A percentile compares a stretch with the other conserved stretches of the same genome.
phyloP scores from a whole-genome alignment of 768 basidiomycete species.

The Phlebiopsis flavidoalba region DNA sequence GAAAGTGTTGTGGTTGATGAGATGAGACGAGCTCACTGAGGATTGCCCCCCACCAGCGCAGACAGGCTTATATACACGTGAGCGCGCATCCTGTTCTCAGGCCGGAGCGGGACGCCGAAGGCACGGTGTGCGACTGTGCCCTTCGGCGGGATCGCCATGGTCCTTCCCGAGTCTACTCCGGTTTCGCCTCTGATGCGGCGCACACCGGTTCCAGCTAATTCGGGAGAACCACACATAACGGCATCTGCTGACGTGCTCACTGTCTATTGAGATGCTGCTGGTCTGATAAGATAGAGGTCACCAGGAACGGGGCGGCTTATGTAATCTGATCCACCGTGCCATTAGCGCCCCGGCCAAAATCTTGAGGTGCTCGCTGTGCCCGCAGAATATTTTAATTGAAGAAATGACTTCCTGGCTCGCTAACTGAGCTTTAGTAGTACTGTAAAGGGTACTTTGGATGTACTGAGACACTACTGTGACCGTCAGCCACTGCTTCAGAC shows the following conservation, averaged over 20 bases:
- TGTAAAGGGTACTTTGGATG: no score
- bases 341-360: no score
- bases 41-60: not conserved
- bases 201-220: not conserved
- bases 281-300: no score
- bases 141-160: not conserved
- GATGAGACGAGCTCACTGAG: not conserved
- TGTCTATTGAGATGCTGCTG: not conserved
- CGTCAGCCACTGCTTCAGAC: no score
- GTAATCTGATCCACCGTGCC: no score
- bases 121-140: not conserved
- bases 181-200: not conserved
- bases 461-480: no score
- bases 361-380: no score
- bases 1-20: not conserved
- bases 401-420: no score
- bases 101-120: not conserved
- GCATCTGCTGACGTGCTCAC: not conserved
- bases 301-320: no score
- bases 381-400: no score
- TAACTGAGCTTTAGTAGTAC: no score
- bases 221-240: not conserved
- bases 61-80: not conserved
- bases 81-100: not conserved
- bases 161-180: not conserved